Evolutionary conservation across 768 basidiomycete species (phyloP).

Genomic region (Lactifluus hygrophoroides): DNA sequence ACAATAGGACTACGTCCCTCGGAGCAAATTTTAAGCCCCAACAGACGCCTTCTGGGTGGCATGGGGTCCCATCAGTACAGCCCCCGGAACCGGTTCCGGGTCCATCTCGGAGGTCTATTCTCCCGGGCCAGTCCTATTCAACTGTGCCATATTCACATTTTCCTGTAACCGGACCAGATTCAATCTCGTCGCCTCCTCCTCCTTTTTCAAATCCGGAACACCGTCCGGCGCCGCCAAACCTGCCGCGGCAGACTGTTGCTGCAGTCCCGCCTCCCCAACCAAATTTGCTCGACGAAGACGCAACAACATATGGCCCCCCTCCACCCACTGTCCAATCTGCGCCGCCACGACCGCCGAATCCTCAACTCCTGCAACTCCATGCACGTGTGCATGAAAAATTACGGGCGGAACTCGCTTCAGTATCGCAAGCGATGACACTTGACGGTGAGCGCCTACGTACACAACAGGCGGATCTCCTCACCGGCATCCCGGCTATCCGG

Average conservation of each 20-base stretch:
- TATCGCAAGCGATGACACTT: constrained; percentile 51
- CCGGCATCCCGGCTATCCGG: constrained; percentile 86
- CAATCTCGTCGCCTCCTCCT: constrained; percentile 6
- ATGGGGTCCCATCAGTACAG: not conserved
- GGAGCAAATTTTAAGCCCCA: constrained; percentile 7
- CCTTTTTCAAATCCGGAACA: constrained; percentile 10
- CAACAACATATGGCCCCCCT: constrained; percentile 23
- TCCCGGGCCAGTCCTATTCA: constrained; percentile 26
- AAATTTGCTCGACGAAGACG: constrained; percentile 62
- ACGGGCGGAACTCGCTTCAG: constrained; percentile 58
- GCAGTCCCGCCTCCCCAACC: constrained; percentile 28
- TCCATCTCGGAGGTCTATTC: constrained; percentile 22
- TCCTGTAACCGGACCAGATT: not conserved
- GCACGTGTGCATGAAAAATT: constrained; percentile 69
- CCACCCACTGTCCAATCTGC: constrained; percentile 29
- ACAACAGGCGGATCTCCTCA: constrained; percentile 75
- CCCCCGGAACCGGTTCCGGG: not conserved
- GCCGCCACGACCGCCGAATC: constrained; percentile 83
- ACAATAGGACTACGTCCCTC: constrained; percentile 21
- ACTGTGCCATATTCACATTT: constrained; percentile 8
- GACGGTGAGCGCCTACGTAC: constrained; percentile 72
- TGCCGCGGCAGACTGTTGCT: constrained; percentile 13
- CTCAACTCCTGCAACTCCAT: constrained; percentile 78
- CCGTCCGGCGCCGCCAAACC: constrained; percentile 15
- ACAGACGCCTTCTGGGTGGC: constrained; percentile 1